Base-by-base conservation (phyloP, 768 basidiomycete species). In the Suillus fuscotomentosus region DNA sequence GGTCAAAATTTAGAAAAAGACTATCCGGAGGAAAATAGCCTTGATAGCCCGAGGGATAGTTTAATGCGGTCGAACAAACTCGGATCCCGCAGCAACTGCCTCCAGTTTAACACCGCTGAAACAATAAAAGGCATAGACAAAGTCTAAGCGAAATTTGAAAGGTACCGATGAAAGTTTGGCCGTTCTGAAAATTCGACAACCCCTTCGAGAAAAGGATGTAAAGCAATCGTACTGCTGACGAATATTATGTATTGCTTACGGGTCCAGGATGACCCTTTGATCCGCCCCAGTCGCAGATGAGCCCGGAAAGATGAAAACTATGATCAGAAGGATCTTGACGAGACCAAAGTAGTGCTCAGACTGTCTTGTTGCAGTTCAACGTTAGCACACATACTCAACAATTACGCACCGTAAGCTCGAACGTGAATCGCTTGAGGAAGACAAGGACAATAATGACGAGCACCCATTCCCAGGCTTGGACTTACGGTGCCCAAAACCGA, bases 101-200 rank as follows among this genome's bases (percentile, higher is more conserved):
- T 91, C 88, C 11, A 92, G 81, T 68, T 90, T 88, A 39, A 89
- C 85, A 20, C 88, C 87, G 20, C 83, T 86, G 72, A 84, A 88
- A 9, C 87, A 88, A 75, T 86, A 92, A 65, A 89, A 27, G 27
- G 27, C 27, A 3, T 27, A 27, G 27, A 27, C 27, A 27, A 27
- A 1, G 27, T 27, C 27, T 27, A 27, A 27, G 27, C 27, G 27
- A 27, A 27, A 27, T 27, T 27, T 27, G 27, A 27, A 3, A 27
- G 27, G 27, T 27, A 27, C 27, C 27, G 27, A 27, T 27, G 27
- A 27, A 27, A 3, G 27, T 27, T 27, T 27, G 27, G 27, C 27
- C 27, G 27, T 27, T 27, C 27, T 27, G 27, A 27, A 27, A 27
- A 27, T 27, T 27, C 3, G 27, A 27, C 27, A 27, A 27, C 27